These are phyloP conservation scores for Spirogloea muscicola DNA, from an alignment of 139 green algal species.

Conservation along the genomic window DNA sequence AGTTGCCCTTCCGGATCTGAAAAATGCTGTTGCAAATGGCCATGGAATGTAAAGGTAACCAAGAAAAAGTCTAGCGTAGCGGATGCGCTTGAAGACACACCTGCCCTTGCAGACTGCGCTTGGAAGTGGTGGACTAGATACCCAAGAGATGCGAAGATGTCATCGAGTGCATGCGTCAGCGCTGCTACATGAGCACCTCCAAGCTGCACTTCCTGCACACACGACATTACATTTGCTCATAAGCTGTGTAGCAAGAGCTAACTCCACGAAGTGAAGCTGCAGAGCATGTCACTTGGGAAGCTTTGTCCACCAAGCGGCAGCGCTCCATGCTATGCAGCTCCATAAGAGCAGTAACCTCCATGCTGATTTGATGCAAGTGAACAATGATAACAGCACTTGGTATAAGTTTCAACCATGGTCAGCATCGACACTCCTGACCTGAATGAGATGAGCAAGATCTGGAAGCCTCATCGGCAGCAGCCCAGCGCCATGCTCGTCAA, in stretches of 20 bases:
- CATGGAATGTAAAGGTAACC: no score
- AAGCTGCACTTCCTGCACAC: no score
- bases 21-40: background rate
- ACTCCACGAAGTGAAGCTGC: background rate
- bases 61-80: no score
- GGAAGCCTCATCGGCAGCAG: no score
- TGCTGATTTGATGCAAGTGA: no score
- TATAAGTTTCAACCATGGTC: no score
- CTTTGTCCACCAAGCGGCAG: background rate
- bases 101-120: background rate
- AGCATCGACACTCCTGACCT: no score
- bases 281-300: background rate
- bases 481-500: no score
- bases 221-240: background rate
- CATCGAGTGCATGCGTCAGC: conserved; percentile 10
- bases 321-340: background rate
- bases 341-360: background rate
- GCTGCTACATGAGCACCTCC: background rate
- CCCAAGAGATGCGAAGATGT: conserved; percentile 51
- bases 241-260: background rate
- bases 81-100: background rate
- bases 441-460: no score
- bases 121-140: conserved; percentile 39
- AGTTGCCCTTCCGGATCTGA: background rate
- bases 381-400: no score